Conservation (phyloP, 192 early-diverging fungal species). For the Mortierella alpina region DNA sequence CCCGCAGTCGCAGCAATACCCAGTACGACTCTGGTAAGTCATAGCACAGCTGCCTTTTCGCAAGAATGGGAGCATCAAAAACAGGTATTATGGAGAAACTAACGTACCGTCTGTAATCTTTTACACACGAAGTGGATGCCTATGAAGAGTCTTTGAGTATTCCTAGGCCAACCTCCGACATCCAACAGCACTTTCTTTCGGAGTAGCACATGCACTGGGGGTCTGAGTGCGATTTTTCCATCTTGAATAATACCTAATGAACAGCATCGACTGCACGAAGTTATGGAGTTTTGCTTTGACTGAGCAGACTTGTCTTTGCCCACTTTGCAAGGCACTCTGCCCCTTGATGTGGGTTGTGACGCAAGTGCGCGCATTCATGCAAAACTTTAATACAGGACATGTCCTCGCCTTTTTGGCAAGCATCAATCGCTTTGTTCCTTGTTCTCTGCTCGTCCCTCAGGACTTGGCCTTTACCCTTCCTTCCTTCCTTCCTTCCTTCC, state of each 20-base stretch:
- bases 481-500: too few species aligned
- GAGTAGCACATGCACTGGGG: background rate
- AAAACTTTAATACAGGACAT: too few species aligned
- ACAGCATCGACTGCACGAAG: background rate
- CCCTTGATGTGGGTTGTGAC: too few species aligned
- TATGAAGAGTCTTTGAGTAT: constrained; percentile 38
- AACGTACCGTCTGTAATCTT: background rate
- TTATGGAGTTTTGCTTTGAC: background rate
- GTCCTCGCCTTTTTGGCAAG: too few species aligned
- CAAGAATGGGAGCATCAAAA: background rate
- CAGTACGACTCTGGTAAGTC: constrained; percentile 31
- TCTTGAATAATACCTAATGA: too few species aligned
- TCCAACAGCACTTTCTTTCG: constrained; percentile 31
- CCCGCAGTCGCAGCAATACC: constrained; percentile 16
- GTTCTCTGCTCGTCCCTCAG: too few species aligned
- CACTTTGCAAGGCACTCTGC: too few species aligned
- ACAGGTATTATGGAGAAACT: background rate
- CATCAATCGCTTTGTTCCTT: too few species aligned
- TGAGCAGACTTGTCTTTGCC: background rate
- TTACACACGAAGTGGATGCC: constrained; percentile 6
- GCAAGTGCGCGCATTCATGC: too few species aligned
- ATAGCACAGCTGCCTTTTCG: background rate
- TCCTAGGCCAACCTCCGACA: constrained; percentile 45
- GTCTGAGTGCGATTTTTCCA: too few species aligned
- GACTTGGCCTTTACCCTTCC: too few species aligned